Evolutionary conservation across 192 early-diverging fungal species (phyloP).

Genomic region (Haplosporangium gracile): DNA sequence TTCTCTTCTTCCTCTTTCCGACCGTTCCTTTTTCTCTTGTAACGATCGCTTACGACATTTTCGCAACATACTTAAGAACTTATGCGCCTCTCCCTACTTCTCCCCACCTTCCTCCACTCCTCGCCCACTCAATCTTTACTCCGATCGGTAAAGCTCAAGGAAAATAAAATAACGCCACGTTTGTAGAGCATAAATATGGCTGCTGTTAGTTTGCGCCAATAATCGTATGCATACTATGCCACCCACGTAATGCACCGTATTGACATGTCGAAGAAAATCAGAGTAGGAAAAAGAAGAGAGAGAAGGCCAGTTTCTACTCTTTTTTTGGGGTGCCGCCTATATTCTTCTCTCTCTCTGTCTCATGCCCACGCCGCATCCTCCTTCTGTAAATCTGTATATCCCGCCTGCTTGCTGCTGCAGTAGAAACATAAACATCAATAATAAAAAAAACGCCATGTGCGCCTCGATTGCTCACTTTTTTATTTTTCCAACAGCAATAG

Average conservation of each 20-base stretch:
- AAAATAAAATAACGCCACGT: slow-evolving; percentile 7
- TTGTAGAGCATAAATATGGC: not conserved
- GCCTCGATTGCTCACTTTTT: slow-evolving; percentile 4
- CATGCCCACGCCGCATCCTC: not conserved
- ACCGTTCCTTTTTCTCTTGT: not conserved
- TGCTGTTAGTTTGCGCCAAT: not conserved
- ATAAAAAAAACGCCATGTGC: slow-evolving; percentile 4
- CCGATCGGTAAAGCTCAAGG: not conserved
- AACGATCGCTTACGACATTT: not conserved
- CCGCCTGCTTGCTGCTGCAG: not conserved
- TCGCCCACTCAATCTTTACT: not conserved
- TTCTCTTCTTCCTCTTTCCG: not conserved
- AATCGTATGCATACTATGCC: not conserved
- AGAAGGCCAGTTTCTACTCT: not conserved
- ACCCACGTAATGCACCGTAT: not conserved
- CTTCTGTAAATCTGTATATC: not conserved
- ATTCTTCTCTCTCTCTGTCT: too few species aligned
- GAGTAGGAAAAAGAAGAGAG: not conserved
- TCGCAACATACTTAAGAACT: not conserved
- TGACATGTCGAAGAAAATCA: not conserved
- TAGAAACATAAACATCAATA: not conserved
- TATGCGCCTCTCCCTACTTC: not conserved
- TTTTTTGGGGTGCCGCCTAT: not conserved
- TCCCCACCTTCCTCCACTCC: not conserved
- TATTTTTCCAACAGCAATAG: not conserved